Conservation (phyloP, 139 green algal species). For the Chlamydomonas sp. region DNA sequence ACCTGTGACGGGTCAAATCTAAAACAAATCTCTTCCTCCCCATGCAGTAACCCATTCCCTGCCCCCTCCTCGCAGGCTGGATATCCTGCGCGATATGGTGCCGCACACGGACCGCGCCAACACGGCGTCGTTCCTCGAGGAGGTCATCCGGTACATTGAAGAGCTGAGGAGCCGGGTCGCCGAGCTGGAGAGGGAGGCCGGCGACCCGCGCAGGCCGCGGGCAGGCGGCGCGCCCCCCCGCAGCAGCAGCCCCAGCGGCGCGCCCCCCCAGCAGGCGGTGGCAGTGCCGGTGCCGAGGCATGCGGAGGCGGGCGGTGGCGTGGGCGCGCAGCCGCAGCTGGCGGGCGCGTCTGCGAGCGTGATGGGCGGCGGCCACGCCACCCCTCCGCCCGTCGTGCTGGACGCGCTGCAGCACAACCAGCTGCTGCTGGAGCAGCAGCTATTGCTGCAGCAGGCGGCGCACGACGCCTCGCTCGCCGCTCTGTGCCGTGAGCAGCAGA, state of each 20-base stretch:
- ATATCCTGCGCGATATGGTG: constrained; percentile 61
- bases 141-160: constrained; percentile 60
- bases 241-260: too few species aligned
- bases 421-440: background rate
- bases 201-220: too few species aligned
- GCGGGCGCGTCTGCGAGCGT: too few species aligned
- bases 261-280: too few species aligned
- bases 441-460: background rate
- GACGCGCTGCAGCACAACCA: constrained; percentile 3
- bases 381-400: too few species aligned
- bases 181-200: constrained; percentile 27
- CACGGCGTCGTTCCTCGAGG: constrained; percentile 40
- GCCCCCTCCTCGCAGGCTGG: constrained; percentile 39
- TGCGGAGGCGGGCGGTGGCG: too few species aligned
- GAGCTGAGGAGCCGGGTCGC: constrained; percentile 32
- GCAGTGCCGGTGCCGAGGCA: too few species aligned
- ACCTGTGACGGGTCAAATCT: background rate
- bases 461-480: background rate
- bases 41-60: background rate
- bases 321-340: too few species aligned
- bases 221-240: too few species aligned
- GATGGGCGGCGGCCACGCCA: too few species aligned
- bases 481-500: background rate
- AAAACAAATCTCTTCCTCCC: background rate
- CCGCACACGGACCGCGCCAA: constrained; percentile 76